Percentiles rank a stretch among this genome's conserved stretches.
Evolutionary conservation across 306 rosid species (phyloP).

Genomic region (Gastrolobium villosum): DNA sequence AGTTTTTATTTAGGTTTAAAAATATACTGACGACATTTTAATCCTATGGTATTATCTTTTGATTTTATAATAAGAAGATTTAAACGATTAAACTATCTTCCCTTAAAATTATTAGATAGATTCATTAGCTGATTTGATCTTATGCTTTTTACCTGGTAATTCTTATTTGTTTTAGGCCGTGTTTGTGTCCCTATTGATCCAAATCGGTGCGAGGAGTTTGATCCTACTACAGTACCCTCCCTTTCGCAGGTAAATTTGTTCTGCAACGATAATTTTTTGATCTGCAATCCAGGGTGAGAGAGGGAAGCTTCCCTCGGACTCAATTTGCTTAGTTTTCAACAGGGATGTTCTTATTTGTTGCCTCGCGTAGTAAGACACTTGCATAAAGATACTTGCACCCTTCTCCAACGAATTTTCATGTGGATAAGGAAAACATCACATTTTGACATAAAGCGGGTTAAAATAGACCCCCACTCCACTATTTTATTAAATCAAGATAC

Average conservation of each 20-base stretch:
- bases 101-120: neutral
- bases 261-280: slow-evolving; percentile 26
- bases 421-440: neutral
- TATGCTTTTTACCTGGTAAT: slow-evolving; percentile 40
- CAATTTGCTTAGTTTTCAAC: slow-evolving; percentile 30
- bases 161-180: slow-evolving; percentile 64
- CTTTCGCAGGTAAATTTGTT: slow-evolving; percentile 67
- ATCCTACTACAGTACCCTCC: slow-evolving; percentile 87
- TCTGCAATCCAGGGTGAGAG: neutral
- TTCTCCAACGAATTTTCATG: neutral
- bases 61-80: slow-evolving; percentile 11
- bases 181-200: slow-evolving; percentile 92
- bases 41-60: neutral
- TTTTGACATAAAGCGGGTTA: slow-evolving; percentile 7
- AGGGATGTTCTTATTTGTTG: neutral
- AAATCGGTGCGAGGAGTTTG: slow-evolving; percentile 77
- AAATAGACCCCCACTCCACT: neutral
- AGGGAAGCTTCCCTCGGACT: neutral
- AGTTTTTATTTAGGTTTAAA: neutral
- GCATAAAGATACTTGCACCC: neutral
- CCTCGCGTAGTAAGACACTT: neutral
- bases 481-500: slow-evolving; percentile 1
- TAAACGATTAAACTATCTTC: neutral
- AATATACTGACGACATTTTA: slow-evolving; percentile 7
- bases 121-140: slow-evolving; percentile 9